These are phyloP conservation scores for Alternaria triticimaculans DNA, from an alignment of 2,329 filamentous ascomycete genomes.

Conservation along the genomic window DNA sequence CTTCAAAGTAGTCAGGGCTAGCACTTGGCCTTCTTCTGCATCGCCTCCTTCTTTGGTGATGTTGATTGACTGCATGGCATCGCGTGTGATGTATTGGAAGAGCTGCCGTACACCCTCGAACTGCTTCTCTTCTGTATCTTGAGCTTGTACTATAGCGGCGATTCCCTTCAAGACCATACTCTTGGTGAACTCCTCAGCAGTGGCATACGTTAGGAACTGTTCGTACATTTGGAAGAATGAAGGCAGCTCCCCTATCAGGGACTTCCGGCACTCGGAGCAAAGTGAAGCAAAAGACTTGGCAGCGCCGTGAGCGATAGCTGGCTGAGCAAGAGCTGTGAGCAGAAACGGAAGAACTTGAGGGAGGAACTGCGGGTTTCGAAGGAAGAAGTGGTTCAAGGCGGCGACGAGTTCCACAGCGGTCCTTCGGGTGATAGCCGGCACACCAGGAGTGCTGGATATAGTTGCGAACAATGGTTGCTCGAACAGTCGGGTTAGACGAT, in stretches of 20 bases:
- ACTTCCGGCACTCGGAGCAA: conserved; percentile 75
- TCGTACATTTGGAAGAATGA: conserved; percentile 76
- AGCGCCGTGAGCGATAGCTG: conserved; percentile 68
- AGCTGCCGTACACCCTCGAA: conserved; percentile 64
- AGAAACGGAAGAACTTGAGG: conserved; percentile 76
- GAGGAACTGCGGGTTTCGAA: conserved; percentile 70
- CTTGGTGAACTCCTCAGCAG: conserved; percentile 71
- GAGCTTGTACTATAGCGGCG: conserved; percentile 75
- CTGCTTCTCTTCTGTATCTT: conserved; percentile 64
- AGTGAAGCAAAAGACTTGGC: conserved; percentile 77
- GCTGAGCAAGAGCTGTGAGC: conserved; percentile 71
- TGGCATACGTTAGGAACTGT: conserved; percentile 64
- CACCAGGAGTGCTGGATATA: conserved; percentile 53
- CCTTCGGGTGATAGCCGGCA: conserved; percentile 70
- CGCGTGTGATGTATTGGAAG: conserved; percentile 66
- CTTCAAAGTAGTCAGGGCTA: conserved; percentile 64
- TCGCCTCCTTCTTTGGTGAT: conserved; percentile 43
- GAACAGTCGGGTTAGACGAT: conserved; percentile 68
- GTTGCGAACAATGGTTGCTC: conserved; percentile 63
- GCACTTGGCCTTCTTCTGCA: conserved; percentile 51
- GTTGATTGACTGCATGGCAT: conserved; percentile 57
- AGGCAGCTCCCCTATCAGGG: conserved; percentile 70
- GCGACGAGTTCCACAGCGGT: conserved; percentile 75
- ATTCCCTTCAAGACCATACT: conserved; percentile 78
- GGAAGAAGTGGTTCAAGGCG: conserved; percentile 78